These are phyloP conservation scores for Aspergillus sp. DNA, from an alignment of 2,329 filamentous ascomycete genomes.

Conservation along the genomic window DNA sequence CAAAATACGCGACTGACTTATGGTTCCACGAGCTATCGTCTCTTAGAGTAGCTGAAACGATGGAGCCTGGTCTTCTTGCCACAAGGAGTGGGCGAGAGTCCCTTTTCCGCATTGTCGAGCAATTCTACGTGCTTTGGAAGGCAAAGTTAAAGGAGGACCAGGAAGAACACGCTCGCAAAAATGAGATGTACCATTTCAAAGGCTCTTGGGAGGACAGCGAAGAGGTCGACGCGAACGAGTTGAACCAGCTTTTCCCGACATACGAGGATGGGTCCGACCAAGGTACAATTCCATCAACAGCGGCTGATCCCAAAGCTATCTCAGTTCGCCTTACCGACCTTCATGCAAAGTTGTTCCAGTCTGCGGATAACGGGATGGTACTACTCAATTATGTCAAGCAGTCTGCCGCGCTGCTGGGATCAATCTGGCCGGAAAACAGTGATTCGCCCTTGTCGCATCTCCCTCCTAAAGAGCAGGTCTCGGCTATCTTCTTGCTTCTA, in stretches of 20 bases:
- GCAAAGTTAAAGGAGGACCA: slow-evolving; percentile 74
- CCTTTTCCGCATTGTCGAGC: slow-evolving; percentile 67
- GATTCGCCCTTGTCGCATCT: slow-evolving; percentile 22
- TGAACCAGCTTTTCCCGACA: slow-evolving; percentile 77
- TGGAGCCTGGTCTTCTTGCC: slow-evolving; percentile 38
- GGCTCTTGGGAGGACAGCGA: slow-evolving; percentile 76
- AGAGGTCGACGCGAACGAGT: slow-evolving; percentile 70
- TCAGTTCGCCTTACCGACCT: slow-evolving; percentile 62
- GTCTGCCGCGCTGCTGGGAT: slow-evolving; percentile 35
- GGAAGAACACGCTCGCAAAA: slow-evolving; percentile 69
- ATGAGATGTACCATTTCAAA: slow-evolving; percentile 78
- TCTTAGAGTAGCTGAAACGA: slow-evolving; percentile 34
- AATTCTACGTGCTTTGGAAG: slow-evolving; percentile 79
- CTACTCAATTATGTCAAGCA: slow-evolving; percentile 37
- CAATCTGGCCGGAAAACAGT: slow-evolving; percentile 28
- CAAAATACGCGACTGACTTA: slow-evolving; percentile 33
- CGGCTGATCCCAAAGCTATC: slow-evolving; percentile 51
- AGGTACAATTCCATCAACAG: slow-evolving; percentile 26
- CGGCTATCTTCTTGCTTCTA: slow-evolving; percentile 65
- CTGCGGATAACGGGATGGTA: slow-evolving; percentile 27
- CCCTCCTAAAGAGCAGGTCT: slow-evolving; percentile 57
- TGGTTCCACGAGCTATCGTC: slow-evolving; percentile 39
- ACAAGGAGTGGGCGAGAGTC: slow-evolving; percentile 48
- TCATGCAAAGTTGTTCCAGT: slow-evolving; percentile 52
- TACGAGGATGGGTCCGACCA: slow-evolving; percentile 60